A percentile compares a stretch with the other conserved stretches of the same genome.
These are phyloP conservation scores for Lycium ferocissimum DNA, from an alignment of 257 asterid species.

Conservation along the genomic window DNA sequence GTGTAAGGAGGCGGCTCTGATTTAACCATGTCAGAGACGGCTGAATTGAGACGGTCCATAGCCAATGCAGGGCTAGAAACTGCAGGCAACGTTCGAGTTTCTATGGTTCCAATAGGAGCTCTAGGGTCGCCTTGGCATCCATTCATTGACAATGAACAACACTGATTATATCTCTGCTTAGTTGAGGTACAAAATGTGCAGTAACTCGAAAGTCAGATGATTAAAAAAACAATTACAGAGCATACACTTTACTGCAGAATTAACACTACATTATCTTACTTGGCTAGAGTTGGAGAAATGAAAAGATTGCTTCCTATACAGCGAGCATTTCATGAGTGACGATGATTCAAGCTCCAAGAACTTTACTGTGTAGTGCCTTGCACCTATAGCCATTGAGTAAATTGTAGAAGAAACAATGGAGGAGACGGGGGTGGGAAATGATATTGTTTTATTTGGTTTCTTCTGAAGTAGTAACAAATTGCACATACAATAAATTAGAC, in stretches of 20 bases:
- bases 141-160: slow-evolving; percentile 64
- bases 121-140: slow-evolving; percentile 69
- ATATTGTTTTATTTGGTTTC: not conserved
- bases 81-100: slow-evolving; percentile 63
- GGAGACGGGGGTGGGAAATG: not conserved
- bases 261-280: not conserved
- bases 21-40: slow-evolving; percentile 57
- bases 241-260: not conserved
- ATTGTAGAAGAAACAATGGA: not conserved
- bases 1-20: slow-evolving; percentile 44
- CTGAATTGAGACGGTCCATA: slow-evolving; percentile 65
- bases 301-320: slow-evolving; percentile 48
- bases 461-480: not conserved
- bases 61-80: slow-evolving; percentile 61
- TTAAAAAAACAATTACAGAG: not conserved
- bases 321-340: slow-evolving; percentile 39
- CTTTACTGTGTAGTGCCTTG: slow-evolving; percentile 46
- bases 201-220: not conserved
- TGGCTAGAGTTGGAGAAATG: slow-evolving; percentile 39
- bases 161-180: slow-evolving; percentile 52
- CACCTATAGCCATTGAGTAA: slow-evolving; percentile 44
- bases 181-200: not conserved
- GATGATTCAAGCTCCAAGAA: slow-evolving; percentile 53
- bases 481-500: not conserved
- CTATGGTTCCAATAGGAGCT: slow-evolving; percentile 64